Conservation (phyloP, 805 yeast species). For the Metschnikowia drakensbergensis region DNA sequence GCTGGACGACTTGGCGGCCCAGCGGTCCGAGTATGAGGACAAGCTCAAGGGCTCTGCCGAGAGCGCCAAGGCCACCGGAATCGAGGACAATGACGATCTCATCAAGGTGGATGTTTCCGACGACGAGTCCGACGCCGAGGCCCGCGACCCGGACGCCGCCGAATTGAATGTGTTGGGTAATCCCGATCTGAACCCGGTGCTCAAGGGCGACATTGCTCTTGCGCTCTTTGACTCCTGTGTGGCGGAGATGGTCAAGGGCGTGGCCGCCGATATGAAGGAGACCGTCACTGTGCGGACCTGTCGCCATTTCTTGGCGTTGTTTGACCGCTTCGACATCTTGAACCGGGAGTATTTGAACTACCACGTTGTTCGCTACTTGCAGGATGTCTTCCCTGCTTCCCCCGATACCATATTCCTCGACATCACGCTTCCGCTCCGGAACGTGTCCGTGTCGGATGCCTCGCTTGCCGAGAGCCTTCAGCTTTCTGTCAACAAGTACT, state of each 20-base stretch:
- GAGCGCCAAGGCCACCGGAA: conserved; percentile 14
- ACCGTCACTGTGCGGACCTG: conserved; percentile 40
- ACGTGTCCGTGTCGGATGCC: conserved; percentile 34
- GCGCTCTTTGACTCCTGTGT: conserved; percentile 37
- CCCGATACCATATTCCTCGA: conserved; percentile 47
- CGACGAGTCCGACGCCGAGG: conserved; percentile 31
- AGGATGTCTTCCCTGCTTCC: conserved; percentile 37
- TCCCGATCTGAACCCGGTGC: conserved; percentile 75
- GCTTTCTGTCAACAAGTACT: conserved; percentile 64
- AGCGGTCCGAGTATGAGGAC: conserved; percentile 31
- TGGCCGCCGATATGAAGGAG: conserved; percentile 28
- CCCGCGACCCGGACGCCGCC: conserved; percentile 68
- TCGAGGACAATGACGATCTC: conserved; percentile 31
- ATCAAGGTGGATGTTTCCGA: conserved; percentile 43
- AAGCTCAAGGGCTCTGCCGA: conserved; percentile 17
- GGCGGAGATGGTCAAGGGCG: conserved; percentile 27
- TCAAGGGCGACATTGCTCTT: conserved; percentile 50
- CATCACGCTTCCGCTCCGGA: conserved; percentile 65
- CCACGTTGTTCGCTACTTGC: conserved; percentile 58
- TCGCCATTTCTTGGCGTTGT: conserved; percentile 45
- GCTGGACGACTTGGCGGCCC: conserved; percentile 39
- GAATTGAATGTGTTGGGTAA: conserved; percentile 82
- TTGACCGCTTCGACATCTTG: conserved; percentile 67
- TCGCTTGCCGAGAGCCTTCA: conserved; percentile 59
- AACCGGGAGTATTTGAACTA: conserved; percentile 63